Evolutionary conservation across 2,329 filamentous ascomycete genomes (phyloP), one percentile per base, ranked within the genome.

Genomic region (Hypoxylon sp.): DNA sequence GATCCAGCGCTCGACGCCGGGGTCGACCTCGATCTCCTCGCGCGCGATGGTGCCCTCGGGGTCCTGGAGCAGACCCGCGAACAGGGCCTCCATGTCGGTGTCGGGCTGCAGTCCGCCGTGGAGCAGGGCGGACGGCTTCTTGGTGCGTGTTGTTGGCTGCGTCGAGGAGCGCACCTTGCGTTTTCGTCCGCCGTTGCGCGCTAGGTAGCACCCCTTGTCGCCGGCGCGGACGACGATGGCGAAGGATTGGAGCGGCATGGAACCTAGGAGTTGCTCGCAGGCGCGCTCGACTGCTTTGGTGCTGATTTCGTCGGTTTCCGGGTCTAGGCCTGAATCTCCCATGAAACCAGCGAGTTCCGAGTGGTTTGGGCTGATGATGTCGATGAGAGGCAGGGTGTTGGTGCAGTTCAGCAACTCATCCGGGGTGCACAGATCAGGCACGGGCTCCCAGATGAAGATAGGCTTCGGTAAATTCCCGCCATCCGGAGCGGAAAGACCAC

Each of bases 361-460:
- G 67, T 96, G 90, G 67, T 99, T 99, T 1, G 94, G 94, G 58
- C 81, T 84, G 69, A 82, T 84, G 46, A 87, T 73, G 60, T 87
- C 83, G 46, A 87, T 75, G 11, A 84, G 70, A 0, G 81, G 81
- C 8, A 87, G 73, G 7, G 80, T 80, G 59, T 86, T 86, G 38
- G 83, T 86, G 67, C 79, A 83, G 64, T 85, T 84, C 7, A 86
- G 75, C 19, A 87, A 73, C 67, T 87, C 80, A 30, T 85, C 83
- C 0, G 90, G 86, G 0, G 82, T 87, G 69, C 92, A 97, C 1
- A 90, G 79, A 70, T 97, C 91, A 1, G 94, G 94, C 1, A 97
- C 89, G 1, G 94, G 94, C 69, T 99, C 94, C 93, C 93, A 99
- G 42, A 97, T 83, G 68, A 97, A 90, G 5, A 91, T 72, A 1